A percentile compares a stretch with the other conserved stretches of the same genome.
Conservation (phyloP, 352 stramenopile genomes). For the Phytophthora cactorum region DNA sequence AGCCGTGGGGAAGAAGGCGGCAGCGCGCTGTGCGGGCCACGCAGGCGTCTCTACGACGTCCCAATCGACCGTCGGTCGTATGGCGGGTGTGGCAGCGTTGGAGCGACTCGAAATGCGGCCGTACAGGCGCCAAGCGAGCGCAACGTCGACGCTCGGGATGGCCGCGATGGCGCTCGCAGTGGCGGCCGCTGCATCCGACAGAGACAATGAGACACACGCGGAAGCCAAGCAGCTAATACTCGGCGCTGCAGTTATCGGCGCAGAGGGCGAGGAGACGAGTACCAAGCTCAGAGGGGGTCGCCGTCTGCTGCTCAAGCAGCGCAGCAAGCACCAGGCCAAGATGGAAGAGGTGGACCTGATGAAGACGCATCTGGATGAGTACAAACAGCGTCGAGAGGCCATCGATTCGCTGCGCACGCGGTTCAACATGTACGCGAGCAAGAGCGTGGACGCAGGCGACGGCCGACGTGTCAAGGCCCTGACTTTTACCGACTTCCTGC, state of each 20-base stretch:
- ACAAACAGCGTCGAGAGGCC: slow-evolving; percentile 43
- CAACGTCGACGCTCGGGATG: slow-evolving; percentile 10
- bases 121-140: slow-evolving; percentile 2
- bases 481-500: slow-evolving; percentile 86
- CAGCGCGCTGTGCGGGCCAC: slow-evolving; percentile 3
- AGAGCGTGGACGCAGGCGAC: slow-evolving; percentile 38
- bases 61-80: neutral
- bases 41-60: neutral
- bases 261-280: slow-evolving; percentile 28
- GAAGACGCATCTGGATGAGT: slow-evolving; percentile 75
- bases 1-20: neutral
- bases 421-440: slow-evolving; percentile 70
- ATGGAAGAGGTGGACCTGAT: slow-evolving; percentile 68
- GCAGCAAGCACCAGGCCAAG: slow-evolving; percentile 65
- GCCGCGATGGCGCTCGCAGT: slow-evolving; percentile 18
- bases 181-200: slow-evolving; percentile 7
- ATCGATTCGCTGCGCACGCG: slow-evolving; percentile 52
- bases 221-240: slow-evolving; percentile 22
- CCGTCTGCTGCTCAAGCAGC: slow-evolving; percentile 64
- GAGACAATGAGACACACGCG: slow-evolving; percentile 3
- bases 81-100: neutral
- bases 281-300: slow-evolving; percentile 21
- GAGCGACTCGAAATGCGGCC: neutral
- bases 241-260: neutral
- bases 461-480: slow-evolving; percentile 48